These are phyloP conservation scores for Fusarium tricinctum DNA, from an alignment of 2,329 filamentous ascomycete genomes.

Conservation along the genomic window DNA sequence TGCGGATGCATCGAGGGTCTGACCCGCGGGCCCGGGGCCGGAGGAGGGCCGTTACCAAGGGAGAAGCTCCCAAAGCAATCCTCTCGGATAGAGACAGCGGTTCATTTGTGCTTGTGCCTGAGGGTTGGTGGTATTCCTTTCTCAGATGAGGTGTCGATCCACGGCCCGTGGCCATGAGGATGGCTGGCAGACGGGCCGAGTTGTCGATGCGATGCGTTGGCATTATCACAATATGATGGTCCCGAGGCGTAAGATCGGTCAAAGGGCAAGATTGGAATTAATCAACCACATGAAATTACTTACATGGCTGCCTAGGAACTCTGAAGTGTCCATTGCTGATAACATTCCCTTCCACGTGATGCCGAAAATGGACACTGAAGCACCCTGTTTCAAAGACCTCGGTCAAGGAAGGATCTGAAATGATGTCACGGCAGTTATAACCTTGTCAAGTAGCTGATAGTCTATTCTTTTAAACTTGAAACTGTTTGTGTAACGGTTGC, in stretches of 20 bases:
- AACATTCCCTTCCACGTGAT: constrained; percentile 22
- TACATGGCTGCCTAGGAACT: constrained; percentile 17
- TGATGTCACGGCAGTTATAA: constrained; percentile 26
- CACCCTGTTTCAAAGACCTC: constrained; percentile 13
- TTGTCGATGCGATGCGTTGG: constrained; percentile 30
- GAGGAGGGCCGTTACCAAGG: constrained; percentile 1
- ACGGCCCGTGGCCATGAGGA: constrained; percentile 28
- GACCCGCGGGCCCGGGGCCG: constrained; percentile 36
- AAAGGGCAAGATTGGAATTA: not conserved
- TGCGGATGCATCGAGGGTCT: constrained; percentile 41
- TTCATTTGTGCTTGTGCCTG: constrained; percentile 18
- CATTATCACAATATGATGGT: constrained; percentile 29
- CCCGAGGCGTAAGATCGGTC: not conserved
- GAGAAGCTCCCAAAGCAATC: constrained; percentile 2
- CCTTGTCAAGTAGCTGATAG: constrained; percentile 4
- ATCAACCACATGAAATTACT: constrained; percentile 5
- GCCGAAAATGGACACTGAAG: constrained; percentile 14
- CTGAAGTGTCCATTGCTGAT: no score
- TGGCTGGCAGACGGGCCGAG: constrained; percentile 27
- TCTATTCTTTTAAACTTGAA: constrained; percentile 17
- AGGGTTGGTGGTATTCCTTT: constrained; percentile 24
- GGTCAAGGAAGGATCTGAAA: constrained; percentile 19
- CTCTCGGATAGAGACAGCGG: not conserved
- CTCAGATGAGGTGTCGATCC: constrained; percentile 34
- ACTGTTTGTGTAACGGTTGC: constrained; percentile 13